Conservation (phyloP, 805 yeast genomes). For the Saccharomycopsis vini region DNA sequence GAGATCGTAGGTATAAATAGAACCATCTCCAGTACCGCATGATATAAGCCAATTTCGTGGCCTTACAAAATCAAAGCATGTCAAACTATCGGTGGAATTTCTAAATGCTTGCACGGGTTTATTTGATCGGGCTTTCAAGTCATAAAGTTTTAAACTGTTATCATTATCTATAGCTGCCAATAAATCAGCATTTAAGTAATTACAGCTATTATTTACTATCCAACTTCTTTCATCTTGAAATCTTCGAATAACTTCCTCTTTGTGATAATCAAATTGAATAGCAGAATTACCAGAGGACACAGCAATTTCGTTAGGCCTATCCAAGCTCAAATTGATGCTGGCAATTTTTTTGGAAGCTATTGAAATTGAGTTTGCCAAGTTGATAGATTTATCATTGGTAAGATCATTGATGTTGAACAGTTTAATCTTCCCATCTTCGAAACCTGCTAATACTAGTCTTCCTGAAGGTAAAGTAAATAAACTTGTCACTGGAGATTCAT, state of each 20-base stretch:
- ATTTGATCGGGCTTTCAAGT: constrained; percentile 5
- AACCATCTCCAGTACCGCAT: constrained; percentile 16
- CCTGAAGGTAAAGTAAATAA: constrained; percentile 5
- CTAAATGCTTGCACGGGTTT: constrained; percentile 12
- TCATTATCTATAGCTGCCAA: constrained; percentile 8
- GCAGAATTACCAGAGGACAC: constrained; percentile 10
- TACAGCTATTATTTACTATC: constrained; percentile 7
- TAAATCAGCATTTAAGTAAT: constrained; percentile 3
- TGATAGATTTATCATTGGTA: neutral
- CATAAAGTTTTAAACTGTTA: constrained; percentile 12
- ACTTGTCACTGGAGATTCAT: constrained; percentile 11
- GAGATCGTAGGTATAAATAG: constrained; percentile 10
- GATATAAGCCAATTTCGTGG: constrained; percentile 7
- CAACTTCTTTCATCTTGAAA: constrained; percentile 9
- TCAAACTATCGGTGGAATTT: constrained; percentile 9
- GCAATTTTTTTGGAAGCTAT: constrained; percentile 8
- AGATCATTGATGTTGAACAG: neutral
- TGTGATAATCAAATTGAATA: constrained; percentile 7
- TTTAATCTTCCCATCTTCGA: constrained; percentile 12
- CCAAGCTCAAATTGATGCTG: neutral
- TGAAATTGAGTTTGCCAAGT: constrained; percentile 1
- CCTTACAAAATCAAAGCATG: constrained; percentile 8
- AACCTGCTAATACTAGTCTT: constrained; percentile 8
- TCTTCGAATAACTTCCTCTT: constrained; percentile 1
- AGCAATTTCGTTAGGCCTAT: constrained; percentile 1